Evolutionary conservation across 495 filamentous ascomycete species (phyloP), one percentile per base, ranked within the genome.

Genomic region (Aspergillus cavernicola): DNA sequence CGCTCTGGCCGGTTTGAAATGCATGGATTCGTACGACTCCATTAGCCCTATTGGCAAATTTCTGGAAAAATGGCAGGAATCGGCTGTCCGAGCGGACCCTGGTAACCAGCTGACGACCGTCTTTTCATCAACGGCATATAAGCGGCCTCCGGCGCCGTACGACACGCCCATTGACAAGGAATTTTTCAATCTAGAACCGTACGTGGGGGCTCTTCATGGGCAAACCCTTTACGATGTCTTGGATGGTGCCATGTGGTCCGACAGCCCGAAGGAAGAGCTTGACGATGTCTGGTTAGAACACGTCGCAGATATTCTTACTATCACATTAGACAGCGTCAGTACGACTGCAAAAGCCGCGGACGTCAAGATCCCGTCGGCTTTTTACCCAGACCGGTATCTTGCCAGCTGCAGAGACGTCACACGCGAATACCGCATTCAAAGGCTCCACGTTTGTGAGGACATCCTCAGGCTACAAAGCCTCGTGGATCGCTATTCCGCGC

Each of bases 381-480:
- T 90, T 58, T 95, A 92, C 60, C 78, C 84, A 7, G 90, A 95
- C 65, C 79, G 90, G 31, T 96, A 95, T 66, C 66, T 90, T 52
- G 76, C 81, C 46, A 69, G 66, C 29, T 80, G 79, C 52, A 75
- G 74, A 55, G 73, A 83, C 2, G 60, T 77, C 50, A 70, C 83
- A 16, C 75, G 67, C 42, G 77, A 77, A n/a, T 72, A 82, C 50
- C 70, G 75, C 12, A 45, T 59, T 6, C 66, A 66, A 38, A 69
- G 68, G 59, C 64, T 71, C 8, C 56, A 68, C 19, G 66, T 73
- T 4, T 61, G 64, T 16, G 61, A 72, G 23, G 66, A 75, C 26
- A 65, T 82, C 12, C 56, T 69, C 23, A 62, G 67, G 26, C 49
- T 82, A 42, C 75, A 78, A 48, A 49, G 48, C 12, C 57, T 68